Evolutionary conservation across 208 protist species (phyloP).

Genomic region (Jaenimonas drosophilae): DNA sequence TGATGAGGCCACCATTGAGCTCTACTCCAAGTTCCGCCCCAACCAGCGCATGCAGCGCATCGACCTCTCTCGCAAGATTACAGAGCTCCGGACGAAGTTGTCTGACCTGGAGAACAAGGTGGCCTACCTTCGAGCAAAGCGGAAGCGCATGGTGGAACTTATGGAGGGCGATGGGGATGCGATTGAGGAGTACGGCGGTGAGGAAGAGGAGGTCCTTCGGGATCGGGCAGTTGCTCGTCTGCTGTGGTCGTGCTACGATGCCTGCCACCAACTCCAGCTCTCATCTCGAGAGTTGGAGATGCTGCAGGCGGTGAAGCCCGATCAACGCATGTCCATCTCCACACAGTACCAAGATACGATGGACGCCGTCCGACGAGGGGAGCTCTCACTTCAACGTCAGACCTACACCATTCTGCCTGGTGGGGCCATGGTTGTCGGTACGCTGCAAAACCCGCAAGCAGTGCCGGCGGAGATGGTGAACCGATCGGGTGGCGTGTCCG

Average conservation of each 20-base stretch:
- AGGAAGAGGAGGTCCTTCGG: constrained; percentile 77
- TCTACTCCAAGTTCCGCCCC: constrained; percentile 38
- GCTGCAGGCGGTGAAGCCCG: constrained; percentile 42
- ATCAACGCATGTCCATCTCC: constrained; percentile 49
- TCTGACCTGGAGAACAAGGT: constrained; percentile 42
- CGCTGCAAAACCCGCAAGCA: constrained; percentile 27
- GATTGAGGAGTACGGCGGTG: constrained; percentile 42
- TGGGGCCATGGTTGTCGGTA: constrained; percentile 58
- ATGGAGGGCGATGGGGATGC: constrained; percentile 52
- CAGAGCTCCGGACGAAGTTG: constrained; percentile 29
- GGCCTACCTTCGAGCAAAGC: constrained; percentile 51
- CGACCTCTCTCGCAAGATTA: constrained; percentile 50
- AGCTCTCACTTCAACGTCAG: constrained; percentile 50
- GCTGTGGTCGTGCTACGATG: constrained; percentile 64
- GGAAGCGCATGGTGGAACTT: constrained; percentile 57
- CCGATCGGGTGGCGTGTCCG: constrained; percentile 6
- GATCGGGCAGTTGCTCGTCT: constrained; percentile 52
- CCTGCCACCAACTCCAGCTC: constrained; percentile 73
- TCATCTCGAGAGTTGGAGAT: constrained; percentile 66
- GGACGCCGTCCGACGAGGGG: constrained; percentile 57
- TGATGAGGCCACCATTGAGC: constrained; percentile 57
- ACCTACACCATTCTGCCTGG: constrained; percentile 85
- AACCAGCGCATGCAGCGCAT: constrained; percentile 71
- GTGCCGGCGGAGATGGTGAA: constrained; percentile 8
- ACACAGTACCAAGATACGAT: constrained; percentile 55